Evolutionary conservation across 1,284 basidiomycete species (phyloP).

Genomic region (Sporisorium exsertum): DNA sequence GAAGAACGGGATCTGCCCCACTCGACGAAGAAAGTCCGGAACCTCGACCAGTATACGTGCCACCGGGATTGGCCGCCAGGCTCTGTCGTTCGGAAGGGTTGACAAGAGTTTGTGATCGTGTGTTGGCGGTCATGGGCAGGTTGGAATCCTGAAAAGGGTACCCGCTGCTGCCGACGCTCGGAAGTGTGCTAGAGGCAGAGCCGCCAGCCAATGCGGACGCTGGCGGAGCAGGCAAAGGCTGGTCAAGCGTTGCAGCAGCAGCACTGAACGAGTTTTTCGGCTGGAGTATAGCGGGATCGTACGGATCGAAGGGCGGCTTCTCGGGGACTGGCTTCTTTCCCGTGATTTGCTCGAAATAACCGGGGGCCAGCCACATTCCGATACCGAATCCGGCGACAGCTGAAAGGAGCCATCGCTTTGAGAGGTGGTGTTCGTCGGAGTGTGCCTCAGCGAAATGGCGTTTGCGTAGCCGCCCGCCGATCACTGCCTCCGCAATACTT

Average conservation of each 20-base stretch:
- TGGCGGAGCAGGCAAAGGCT: conserved; percentile 2
- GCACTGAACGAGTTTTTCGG: conserved; percentile 22
- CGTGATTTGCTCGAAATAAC: background rate
- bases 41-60: background rate
- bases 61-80: background rate
- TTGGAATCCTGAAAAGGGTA: conserved; percentile 5
- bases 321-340: conserved; percentile 2
- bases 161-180: background rate
- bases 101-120: background rate
- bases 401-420: conserved; percentile 13
- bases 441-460: background rate
- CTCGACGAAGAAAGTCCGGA: background rate
- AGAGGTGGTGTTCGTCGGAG: background rate
- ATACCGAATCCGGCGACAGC: background rate
- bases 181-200: background rate
- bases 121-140: background rate
- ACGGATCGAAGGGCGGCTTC: conserved; percentile 39
- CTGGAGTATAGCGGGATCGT: conserved; percentile 34
- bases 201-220: background rate
- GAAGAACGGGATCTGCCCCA: conserved; percentile 16
- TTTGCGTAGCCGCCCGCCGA: background rate
- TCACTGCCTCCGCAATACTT: background rate
- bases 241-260: conserved; percentile 12
- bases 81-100: background rate
- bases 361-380: conserved; percentile 17